These are phyloP conservation scores for Parietichytrium sp. DNA, from an alignment of 108 stramenopile species.

Conservation along the genomic window DNA sequence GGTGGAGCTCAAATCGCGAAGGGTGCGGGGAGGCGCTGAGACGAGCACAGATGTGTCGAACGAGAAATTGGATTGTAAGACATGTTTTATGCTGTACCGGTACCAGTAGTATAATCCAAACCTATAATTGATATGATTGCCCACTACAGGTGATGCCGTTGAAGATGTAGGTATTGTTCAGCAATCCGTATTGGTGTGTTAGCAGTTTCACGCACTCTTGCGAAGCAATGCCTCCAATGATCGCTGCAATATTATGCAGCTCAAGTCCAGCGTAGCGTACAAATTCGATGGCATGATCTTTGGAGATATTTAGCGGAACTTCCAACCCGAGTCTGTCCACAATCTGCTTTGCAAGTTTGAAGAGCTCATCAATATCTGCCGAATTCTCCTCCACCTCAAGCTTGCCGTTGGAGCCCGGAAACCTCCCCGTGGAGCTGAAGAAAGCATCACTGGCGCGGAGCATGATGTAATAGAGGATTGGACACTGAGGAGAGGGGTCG, in stretches of 20 bases:
- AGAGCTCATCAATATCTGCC: constrained; percentile 62
- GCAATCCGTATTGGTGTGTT: constrained; percentile 82
- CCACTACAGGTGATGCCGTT: constrained; percentile 87
- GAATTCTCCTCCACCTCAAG: constrained; percentile 57
- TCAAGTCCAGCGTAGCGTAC: constrained; percentile 81
- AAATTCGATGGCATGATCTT: constrained; percentile 68
- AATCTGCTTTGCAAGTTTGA: constrained; percentile 57
- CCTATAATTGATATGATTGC: too few species aligned
- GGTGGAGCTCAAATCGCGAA: too few species aligned
- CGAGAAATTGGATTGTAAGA: too few species aligned
- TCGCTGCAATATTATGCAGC: constrained; percentile 78
- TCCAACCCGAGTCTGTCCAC: constrained; percentile 53
- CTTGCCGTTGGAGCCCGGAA: constrained; percentile 63
- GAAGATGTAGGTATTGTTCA: constrained; percentile 84
- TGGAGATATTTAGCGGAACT: constrained; percentile 56
- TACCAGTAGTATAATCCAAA: too few species aligned
- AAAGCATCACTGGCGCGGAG: constrained; percentile 76
- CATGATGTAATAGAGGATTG: constrained; percentile 76
- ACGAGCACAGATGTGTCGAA: too few species aligned
- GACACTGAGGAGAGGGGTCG: constrained; percentile 56
- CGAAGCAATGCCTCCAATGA: constrained; percentile 85
- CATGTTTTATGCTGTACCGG: too few species aligned
- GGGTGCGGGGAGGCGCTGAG: too few species aligned
- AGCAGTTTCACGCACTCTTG: constrained; percentile 95
- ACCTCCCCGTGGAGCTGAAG: constrained; percentile 62